A percentile compares a stretch with the other conserved stretches of the same genome.
Evolutionary conservation across 768 basidiomycete species (phyloP).

Genomic region (Boletus rubropictus): DNA sequence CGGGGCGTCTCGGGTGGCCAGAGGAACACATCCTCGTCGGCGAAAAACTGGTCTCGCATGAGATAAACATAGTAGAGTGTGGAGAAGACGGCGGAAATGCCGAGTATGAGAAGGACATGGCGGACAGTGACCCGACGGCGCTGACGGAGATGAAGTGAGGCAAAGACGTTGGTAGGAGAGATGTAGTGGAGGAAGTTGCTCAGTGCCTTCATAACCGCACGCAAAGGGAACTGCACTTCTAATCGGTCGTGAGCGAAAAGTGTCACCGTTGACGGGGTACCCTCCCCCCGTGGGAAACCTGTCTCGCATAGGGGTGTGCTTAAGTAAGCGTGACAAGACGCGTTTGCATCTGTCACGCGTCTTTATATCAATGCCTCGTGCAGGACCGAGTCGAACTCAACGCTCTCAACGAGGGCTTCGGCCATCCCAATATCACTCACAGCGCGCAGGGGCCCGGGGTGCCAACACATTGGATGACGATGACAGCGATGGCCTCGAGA

Average conservation of each 20-base stretch:
- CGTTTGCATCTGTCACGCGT: neutral
- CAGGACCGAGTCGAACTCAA: neutral
- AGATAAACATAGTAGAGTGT: slow-evolving; percentile 17
- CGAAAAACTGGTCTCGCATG: neutral
- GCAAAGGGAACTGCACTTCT: neutral
- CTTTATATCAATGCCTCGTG: neutral
- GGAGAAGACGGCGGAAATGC: slow-evolving; percentile 6
- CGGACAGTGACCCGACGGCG: slow-evolving; percentile 12
- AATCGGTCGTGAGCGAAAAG: too few species aligned
- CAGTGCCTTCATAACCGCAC: neutral
- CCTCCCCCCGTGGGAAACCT: too few species aligned
- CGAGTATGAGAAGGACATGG: slow-evolving; percentile 16
- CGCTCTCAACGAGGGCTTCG: slow-evolving; percentile 18
- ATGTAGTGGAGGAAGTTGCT: slow-evolving; percentile 4
- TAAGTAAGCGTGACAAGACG: too few species aligned
- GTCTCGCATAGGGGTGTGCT: too few species aligned
- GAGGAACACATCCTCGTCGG: neutral
- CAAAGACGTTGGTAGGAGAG: neutral
- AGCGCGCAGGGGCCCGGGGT: slow-evolving; percentile 26
- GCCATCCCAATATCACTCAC: slow-evolving; percentile 37
- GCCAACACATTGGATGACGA: slow-evolving; percentile 31
- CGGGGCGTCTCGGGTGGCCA: slow-evolving; percentile 14
- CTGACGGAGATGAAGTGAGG: neutral
- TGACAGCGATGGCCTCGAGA: slow-evolving; percentile 26
- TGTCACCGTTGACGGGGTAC: too few species aligned